Percentiles rank a stretch among this genome's conserved stretches.
phyloP scores from a whole-genome alignment of 2,329 filamentous ascomycete genomes.

The Ceratocystis lukuohia region DNA sequence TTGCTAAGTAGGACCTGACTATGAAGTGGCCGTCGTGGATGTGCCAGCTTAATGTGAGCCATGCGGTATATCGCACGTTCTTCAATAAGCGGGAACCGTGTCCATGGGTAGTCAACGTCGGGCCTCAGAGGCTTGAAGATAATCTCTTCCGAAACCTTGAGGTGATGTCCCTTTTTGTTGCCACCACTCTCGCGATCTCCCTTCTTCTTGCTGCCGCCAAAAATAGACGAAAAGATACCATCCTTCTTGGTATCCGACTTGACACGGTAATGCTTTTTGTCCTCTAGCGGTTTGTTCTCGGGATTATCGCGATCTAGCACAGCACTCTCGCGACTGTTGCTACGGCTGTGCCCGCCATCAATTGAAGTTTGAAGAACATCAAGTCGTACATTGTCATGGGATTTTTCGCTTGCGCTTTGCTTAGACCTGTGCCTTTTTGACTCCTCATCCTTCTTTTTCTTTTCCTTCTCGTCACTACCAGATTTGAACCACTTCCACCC shows the following conservation, averaged over 20 bases:
- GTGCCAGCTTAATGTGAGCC: slow-evolving; percentile 98
- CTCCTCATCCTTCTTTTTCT: slow-evolving; percentile 51
- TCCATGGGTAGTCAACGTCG: slow-evolving; percentile 93
- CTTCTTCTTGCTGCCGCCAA: slow-evolving; percentile 82
- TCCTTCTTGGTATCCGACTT: slow-evolving; percentile 77
- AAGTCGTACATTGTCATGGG: slow-evolving; percentile 65
- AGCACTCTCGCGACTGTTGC: slow-evolving; percentile 65
- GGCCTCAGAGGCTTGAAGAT: slow-evolving; percentile 58
- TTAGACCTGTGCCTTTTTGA: slow-evolving; percentile 56
- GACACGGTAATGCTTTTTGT: slow-evolving; percentile 69
- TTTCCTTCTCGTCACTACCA: slow-evolving; percentile 57
- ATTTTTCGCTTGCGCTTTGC: slow-evolving; percentile 35
- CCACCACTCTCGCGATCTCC: slow-evolving; percentile 54
- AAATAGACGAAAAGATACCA: slow-evolving; percentile 86
- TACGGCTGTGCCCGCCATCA: slow-evolving; percentile 42
- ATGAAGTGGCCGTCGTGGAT: slow-evolving; percentile 77
- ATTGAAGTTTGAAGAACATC: slow-evolving; percentile 82
- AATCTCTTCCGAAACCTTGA: slow-evolving; percentile 68
- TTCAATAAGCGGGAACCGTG: slow-evolving; percentile 84
- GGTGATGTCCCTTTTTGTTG: slow-evolving; percentile 56
- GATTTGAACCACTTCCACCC: slow-evolving; percentile 70
- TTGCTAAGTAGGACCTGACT: slow-evolving; percentile 95
- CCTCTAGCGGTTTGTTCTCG: slow-evolving; percentile 63
- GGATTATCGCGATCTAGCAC: slow-evolving; percentile 66
- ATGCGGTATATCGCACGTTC: slow-evolving; percentile 96